A percentile compares a stretch with the other conserved stretches of the same genome.
Conservation (phyloP, 2,329 filamentous ascomycete species). For the Clarireedia monteithiana region DNA sequence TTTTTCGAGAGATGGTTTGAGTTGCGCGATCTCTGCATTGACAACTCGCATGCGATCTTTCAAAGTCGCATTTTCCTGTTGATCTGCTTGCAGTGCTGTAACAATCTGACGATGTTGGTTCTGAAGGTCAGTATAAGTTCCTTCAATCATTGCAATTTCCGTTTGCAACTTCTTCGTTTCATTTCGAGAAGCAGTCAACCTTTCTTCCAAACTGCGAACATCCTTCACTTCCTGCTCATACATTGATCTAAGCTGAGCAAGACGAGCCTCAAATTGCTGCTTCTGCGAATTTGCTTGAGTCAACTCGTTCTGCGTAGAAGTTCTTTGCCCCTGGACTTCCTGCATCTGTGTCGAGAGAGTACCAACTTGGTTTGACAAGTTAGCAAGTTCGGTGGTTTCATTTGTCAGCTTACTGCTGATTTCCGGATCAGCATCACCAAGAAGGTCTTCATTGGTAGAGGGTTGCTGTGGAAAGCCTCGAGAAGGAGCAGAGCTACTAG, state of each 20-base stretch:
- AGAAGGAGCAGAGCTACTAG: conserved; percentile 31
- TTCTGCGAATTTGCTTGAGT: conserved; percentile 79
- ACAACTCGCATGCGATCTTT: conserved; percentile 82
- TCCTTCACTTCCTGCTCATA: conserved; percentile 93
- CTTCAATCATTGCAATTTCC: conserved; percentile 78
- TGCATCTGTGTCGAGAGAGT: conserved; percentile 91
- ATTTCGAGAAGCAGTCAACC: conserved; percentile 64
- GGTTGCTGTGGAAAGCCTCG: conserved; percentile 35
- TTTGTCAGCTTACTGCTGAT: conserved; percentile 80
- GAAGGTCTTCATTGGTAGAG: conserved; percentile 66
- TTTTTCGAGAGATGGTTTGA: conserved; percentile 91
- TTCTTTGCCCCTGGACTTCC: conserved; percentile 77
- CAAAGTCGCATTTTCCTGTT: conserved; percentile 76
- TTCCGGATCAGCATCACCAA: conserved; percentile 86
- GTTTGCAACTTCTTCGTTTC: conserved; percentile 80
- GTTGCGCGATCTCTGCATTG: conserved; percentile 73
- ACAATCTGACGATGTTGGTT: conserved; percentile 72
- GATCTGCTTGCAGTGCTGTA: conserved; percentile 71
- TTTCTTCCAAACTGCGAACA: conserved; percentile 77
- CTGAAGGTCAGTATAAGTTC: conserved; percentile 71
- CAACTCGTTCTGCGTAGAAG: conserved; percentile 71
- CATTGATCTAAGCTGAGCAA: conserved; percentile 76
- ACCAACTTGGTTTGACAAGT: conserved; percentile 91
- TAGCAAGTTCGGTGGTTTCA: conserved; percentile 88
- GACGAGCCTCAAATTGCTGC: conserved; percentile 81